Evolutionary conservation across 1,284 basidiomycete genomes (phyloP), one percentile per base, ranked within the genome.

Genomic region (Sanghuangporus weigelae): DNA sequence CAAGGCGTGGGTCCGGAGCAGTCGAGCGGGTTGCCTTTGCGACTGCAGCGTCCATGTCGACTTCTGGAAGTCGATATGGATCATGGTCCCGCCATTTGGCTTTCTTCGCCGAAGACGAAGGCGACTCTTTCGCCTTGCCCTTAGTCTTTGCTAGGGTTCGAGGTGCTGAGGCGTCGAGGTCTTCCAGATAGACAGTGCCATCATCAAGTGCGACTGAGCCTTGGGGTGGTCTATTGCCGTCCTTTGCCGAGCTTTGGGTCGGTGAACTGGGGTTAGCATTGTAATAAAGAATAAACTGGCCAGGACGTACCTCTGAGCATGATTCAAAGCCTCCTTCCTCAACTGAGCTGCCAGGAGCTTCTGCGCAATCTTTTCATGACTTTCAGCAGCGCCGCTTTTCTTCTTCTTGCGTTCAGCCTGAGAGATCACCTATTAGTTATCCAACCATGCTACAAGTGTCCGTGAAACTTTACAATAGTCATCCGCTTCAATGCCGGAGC

Each of bases 341-440:
- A 99, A 81, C 70, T 98, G 95, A 6, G 96, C 96, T 5, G 95
- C 93, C 23, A 99, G 84, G 46, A 99, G 82, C 73, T 89, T 90
- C 76, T 98, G 94, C 0, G 96, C 95, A 48, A 95, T 79, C 73
- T 89, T 90, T 21, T 81, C 84, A 75, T 96, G 92, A 70, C 86
- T 95, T 2, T 85, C 82, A 16, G 89, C 90, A 7, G 94, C 95
- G 1, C 95, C 95, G 57, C 80, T 84, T 79, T 95, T 97, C 79
- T 93, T 92, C 72, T 85, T 86, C 79, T 87, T 95, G 55, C 95
- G 80, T 68, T 95, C 93, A 36, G 84, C 84, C 94, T 96, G 64
- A 10, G 7, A 49, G 48, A 39, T 7, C 19, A 26, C 19, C 21
- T 62, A 44, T 53, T 36, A 60, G 42, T 59, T 3, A 42, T 46